Evolutionary conservation across 768 basidiomycete genomes (phyloP).

Genomic region (Suillus plorans): DNA sequence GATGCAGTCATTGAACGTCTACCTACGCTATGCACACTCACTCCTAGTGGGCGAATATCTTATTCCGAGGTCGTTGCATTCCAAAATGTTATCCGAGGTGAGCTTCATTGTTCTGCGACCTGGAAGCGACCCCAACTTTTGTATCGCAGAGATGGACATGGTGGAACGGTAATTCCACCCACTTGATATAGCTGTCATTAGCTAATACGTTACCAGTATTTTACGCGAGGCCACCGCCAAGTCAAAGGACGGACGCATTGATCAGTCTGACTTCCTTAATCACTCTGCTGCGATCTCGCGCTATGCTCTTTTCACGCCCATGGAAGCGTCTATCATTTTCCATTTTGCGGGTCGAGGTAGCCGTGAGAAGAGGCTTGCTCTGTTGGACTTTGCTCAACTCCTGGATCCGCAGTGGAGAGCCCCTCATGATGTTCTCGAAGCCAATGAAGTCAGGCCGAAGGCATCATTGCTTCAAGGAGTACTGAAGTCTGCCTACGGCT

Average conservation of each 20-base stretch:
- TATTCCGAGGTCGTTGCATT: conserved; percentile 97
- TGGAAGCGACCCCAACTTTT: conserved; percentile 8
- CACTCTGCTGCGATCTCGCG: conserved; percentile 83
- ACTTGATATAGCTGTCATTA: not conserved
- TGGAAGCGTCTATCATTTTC: conserved; percentile 98
- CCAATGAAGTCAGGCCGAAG: conserved; percentile 27
- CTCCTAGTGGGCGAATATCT: conserved; percentile 86
- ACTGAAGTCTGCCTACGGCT: conserved; percentile 78
- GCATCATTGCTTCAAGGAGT: conserved; percentile 54
- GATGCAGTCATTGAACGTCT: conserved; percentile 90
- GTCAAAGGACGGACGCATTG: conserved; percentile 94
- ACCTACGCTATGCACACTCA: conserved; percentile 88
- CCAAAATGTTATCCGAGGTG: conserved; percentile 92
- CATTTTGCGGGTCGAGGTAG: conserved; percentile 91
- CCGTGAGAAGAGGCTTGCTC: conserved; percentile 65
- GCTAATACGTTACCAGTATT: conserved; percentile 47
- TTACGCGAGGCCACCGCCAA: conserved; percentile 88
- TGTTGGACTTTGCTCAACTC: conserved; percentile 90
- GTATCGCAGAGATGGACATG: conserved; percentile 83
- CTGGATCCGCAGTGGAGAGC: conserved; percentile 88
- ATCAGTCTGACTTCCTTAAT: conserved; percentile 93
- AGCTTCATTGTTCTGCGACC: conserved; percentile 21
- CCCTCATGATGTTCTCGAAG: conserved; percentile 55
- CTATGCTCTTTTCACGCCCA: conserved; percentile 94
- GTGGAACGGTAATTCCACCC: conserved; percentile 64